Evolutionary conservation across 805 yeast species (phyloP).

Genomic region (Candida adriatica): DNA sequence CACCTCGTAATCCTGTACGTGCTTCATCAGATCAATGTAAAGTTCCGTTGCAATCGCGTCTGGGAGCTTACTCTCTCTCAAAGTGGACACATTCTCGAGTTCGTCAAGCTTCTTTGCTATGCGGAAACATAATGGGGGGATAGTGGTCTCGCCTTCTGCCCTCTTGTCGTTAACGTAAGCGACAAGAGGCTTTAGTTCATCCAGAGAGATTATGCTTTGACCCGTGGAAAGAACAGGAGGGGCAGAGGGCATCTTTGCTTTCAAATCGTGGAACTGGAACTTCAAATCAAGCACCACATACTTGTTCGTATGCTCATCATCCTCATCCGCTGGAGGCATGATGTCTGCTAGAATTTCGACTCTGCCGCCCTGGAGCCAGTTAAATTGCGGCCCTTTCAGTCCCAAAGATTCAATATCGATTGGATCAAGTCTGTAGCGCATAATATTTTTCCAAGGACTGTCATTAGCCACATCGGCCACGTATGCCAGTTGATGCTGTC

Average conservation of each 20-base stretch:
- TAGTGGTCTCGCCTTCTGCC: slow-evolving; percentile 19
- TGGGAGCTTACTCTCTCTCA: slow-evolving; percentile 38
- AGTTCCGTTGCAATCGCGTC: slow-evolving; percentile 49
- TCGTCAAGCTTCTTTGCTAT: slow-evolving; percentile 40
- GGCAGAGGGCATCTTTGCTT: slow-evolving; percentile 44
- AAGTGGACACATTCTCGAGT: slow-evolving; percentile 31
- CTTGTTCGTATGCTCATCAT: slow-evolving; percentile 24
- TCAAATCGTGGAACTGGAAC: slow-evolving; percentile 55
- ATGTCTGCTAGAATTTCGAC: slow-evolving; percentile 67
- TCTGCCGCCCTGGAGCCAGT: slow-evolving; percentile 68
- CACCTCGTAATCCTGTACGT: slow-evolving; percentile 47
- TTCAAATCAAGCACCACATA: slow-evolving; percentile 66
- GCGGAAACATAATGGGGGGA: slow-evolving; percentile 31
- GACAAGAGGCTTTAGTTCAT: slow-evolving; percentile 55
- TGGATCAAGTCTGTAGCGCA: slow-evolving; percentile 37
- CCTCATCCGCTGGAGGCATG: slow-evolving; percentile 53
- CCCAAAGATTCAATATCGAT: slow-evolving; percentile 32
- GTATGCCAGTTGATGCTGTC: slow-evolving; percentile 51
- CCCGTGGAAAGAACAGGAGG: slow-evolving; percentile 47
- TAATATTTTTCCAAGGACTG: slow-evolving; percentile 42
- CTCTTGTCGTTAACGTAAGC: slow-evolving; percentile 50
- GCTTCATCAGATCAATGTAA: slow-evolving; percentile 47
- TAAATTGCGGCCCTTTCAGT: slow-evolving; percentile 32
- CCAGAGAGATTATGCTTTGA: slow-evolving; percentile 49
- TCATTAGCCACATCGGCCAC: slow-evolving; percentile 32